A percentile compares a stretch with the other conserved stretches of the same genome.
Conservation (phyloP, 2,329 filamentous ascomycete species). For the Clonostachys solani region DNA sequence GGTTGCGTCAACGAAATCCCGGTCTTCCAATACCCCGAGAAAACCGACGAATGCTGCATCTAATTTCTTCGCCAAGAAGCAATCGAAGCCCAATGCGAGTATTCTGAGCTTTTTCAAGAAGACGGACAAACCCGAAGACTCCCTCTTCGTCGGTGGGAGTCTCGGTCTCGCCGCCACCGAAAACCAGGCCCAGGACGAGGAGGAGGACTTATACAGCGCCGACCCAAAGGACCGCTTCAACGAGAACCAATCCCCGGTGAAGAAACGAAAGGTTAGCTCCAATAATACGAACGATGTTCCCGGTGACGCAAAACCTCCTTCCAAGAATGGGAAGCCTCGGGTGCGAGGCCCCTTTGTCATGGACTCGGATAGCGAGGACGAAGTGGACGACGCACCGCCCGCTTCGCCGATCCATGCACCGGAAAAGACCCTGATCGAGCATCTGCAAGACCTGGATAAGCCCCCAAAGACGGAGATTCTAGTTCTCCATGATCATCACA, state of each 20-base stretch:
- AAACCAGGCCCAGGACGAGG: conserved; percentile 15
- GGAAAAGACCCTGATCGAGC: neutral
- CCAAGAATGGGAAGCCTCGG: conserved; percentile 12
- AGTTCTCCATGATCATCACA: no score
- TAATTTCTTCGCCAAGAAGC: conserved; percentile 10
- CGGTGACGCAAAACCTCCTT: conserved; percentile 2
- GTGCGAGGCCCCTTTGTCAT: conserved; percentile 57
- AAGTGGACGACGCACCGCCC: conserved; percentile 6
- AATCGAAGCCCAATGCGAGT: conserved; percentile 51
- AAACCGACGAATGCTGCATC: conserved; percentile 14
- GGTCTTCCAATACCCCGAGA: conserved; percentile 21
- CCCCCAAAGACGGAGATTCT: neutral
- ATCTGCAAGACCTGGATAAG: neutral
- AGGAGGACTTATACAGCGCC: conserved; percentile 19
- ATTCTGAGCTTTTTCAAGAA: conserved; percentile 77
- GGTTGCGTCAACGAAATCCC: conserved; percentile 25
- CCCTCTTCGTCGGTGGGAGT: conserved; percentile 46
- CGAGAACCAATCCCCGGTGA: conserved; percentile 23
- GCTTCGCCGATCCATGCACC: no score
- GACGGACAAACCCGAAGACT: conserved; percentile 52
- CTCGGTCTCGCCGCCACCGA: conserved; percentile 8
- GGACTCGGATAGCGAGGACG: conserved; percentile 57
- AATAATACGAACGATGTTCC: conserved; percentile 1
- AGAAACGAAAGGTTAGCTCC: conserved; percentile 9
- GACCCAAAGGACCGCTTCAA: conserved; percentile 21